Evolutionary conservation across 2,329 filamentous ascomycete species (phyloP).

Genomic region (Dryadomyces quercivorus): DNA sequence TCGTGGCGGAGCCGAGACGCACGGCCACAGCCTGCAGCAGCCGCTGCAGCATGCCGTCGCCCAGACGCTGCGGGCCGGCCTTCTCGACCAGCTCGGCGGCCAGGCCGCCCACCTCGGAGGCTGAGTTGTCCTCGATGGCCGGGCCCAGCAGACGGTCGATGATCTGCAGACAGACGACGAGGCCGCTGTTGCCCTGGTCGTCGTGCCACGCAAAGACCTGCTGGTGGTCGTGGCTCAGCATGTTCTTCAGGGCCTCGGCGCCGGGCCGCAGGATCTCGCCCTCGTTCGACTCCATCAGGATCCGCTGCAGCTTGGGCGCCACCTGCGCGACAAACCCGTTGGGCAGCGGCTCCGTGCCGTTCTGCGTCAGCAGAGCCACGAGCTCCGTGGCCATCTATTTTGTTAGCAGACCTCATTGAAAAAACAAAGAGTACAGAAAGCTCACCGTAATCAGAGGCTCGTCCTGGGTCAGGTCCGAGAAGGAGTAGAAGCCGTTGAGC

Average conservation of each 20-base stretch:
- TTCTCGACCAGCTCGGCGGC: slow-evolving; percentile 93
- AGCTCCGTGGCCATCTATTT: slow-evolving; percentile 61
- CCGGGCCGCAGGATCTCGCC: slow-evolving; percentile 80
- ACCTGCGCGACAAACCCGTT: slow-evolving; percentile 73
- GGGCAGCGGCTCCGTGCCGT: slow-evolving; percentile 75
- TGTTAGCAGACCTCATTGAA: slow-evolving; percentile 15
- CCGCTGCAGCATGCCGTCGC: slow-evolving; percentile 70
- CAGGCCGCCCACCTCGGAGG: slow-evolving; percentile 89
- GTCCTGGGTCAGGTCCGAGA: slow-evolving; percentile 75
- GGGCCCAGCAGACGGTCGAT: slow-evolving; percentile 82
- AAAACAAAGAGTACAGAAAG: slow-evolving; percentile 12
- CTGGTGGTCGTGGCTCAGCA: slow-evolving; percentile 78
- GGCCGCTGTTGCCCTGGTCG: slow-evolving; percentile 63
- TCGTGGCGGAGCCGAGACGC: slow-evolving; percentile 68
- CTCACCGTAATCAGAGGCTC: slow-evolving; percentile 59
- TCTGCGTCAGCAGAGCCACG: slow-evolving; percentile 66
- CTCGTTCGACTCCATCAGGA: slow-evolving; percentile 75
- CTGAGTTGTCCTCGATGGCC: slow-evolving; percentile 79
- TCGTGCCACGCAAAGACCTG: slow-evolving; percentile 85
- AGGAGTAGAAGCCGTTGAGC: slow-evolving; percentile 78
- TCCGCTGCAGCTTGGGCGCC: slow-evolving; percentile 73
- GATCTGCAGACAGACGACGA: slow-evolving; percentile 82
- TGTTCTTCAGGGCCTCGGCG: slow-evolving; percentile 76
- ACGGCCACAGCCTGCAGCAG: slow-evolving; percentile 81
- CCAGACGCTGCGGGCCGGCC: slow-evolving; percentile 80